Evolutionary conservation across 1,139 yeast species (phyloP).

Genomic region (Blastobotrys buckinghamii): DNA sequence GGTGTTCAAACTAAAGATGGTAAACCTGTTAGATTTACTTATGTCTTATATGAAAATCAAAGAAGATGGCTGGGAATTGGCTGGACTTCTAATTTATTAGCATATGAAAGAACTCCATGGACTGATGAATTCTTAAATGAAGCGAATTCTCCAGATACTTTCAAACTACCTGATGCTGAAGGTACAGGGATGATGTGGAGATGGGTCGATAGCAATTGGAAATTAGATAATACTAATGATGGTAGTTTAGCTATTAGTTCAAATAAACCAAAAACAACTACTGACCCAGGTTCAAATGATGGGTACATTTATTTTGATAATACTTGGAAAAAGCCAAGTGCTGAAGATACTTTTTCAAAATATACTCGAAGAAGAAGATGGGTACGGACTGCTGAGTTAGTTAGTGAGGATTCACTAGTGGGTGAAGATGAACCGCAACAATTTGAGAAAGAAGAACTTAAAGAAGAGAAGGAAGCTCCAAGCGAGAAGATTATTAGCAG

Average conservation of each 20-base stretch:
- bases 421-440: conserved; percentile 2
- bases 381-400: conserved; percentile 90
- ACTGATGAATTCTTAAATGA: conserved; percentile 93
- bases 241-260: conserved; percentile 71
- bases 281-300: conserved; percentile 73
- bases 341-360: conserved; percentile 83
- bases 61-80: conserved; percentile 98
- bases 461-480: neutral
- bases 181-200: conserved; percentile 76
- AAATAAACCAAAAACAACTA: conserved; percentile 60
- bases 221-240: conserved; percentile 81
- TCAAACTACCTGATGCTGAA: conserved; percentile 72
- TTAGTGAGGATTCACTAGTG: conserved; percentile 25
- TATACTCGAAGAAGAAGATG: conserved; percentile 93
- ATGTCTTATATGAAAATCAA: conserved; percentile 92
- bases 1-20: conserved; percentile 53
- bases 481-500: too few relatives aligned
- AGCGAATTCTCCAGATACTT: conserved; percentile 66
- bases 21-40: conserved; percentile 79
- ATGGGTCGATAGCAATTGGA: conserved; percentile 94
- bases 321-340: conserved; percentile 87
- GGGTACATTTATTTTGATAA: conserved; percentile 88
- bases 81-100: conserved; percentile 87
- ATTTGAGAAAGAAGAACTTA: neutral
- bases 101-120: conserved; percentile 95